These are phyloP conservation scores for Emergomyces orientalis DNA, from an alignment of 2,329 filamentous ascomycete genomes.

Conservation along the genomic window DNA sequence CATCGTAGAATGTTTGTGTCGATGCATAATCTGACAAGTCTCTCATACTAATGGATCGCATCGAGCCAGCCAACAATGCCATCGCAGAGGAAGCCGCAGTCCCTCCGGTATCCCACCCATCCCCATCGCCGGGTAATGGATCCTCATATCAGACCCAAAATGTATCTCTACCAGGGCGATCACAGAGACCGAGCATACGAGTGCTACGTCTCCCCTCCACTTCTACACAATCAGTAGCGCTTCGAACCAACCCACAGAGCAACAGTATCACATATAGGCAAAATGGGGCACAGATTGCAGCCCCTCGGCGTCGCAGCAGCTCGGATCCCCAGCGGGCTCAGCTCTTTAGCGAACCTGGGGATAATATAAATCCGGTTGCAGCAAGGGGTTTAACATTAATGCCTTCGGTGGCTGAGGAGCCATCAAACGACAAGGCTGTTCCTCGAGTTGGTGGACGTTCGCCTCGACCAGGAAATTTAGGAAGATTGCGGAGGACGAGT, in stretches of 20 bases:
- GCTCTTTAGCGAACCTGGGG: constrained; percentile 23
- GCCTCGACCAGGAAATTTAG: constrained; percentile 10
- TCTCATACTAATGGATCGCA: constrained; percentile 28
- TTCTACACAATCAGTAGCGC: constrained; percentile 12
- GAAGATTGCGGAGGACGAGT: constrained; percentile 11
- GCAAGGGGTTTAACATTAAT: constrained; percentile 19
- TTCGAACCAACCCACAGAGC: constrained; percentile 11
- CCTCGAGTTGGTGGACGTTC: constrained; percentile 4
- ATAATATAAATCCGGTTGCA: constrained; percentile 18
- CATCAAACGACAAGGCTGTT: constrained; percentile 17
- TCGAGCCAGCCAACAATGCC: constrained; percentile 22
- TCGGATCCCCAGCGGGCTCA: constrained; percentile 32
- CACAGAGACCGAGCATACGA: constrained; percentile 17
- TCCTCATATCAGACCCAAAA: not conserved
- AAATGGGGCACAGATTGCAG: constrained; percentile 23
- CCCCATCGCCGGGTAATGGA: not conserved
- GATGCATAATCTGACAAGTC: not conserved
- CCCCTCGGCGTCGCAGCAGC: constrained; percentile 33
- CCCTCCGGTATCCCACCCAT: not conserved
- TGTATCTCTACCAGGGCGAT: not conserved
- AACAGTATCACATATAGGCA: constrained; percentile 8
- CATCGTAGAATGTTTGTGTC: not conserved
- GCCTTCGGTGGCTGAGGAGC: constrained; percentile 29
- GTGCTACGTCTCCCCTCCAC: constrained; percentile 16
- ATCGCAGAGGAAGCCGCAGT: not conserved